phyloP scores from a whole-genome alignment of 2,329 filamentous ascomycete species.

The Metarhizium brunneum region DNA sequence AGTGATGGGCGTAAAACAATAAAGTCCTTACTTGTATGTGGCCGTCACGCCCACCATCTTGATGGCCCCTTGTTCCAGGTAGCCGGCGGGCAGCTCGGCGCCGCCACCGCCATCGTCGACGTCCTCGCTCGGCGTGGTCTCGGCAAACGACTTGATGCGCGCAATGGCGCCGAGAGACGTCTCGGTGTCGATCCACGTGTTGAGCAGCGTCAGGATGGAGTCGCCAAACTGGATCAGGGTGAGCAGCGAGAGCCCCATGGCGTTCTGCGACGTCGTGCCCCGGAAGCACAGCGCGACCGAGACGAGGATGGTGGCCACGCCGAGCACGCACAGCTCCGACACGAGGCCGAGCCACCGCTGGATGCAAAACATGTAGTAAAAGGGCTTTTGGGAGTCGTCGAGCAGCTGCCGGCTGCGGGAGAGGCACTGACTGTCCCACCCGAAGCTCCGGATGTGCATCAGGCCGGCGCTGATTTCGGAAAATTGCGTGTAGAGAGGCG shows the following conservation, averaged over 20 bases:
- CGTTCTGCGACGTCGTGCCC: constrained; percentile 17
- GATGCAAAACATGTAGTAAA: constrained; percentile 35
- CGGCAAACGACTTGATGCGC: not conserved
- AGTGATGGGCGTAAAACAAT: too few relatives aligned
- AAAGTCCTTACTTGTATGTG: not conserved
- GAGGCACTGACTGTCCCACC: constrained; percentile 12
- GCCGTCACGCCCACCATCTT: not conserved
- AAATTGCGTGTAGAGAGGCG: constrained; percentile 17
- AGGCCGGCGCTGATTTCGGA: constrained; percentile 14
- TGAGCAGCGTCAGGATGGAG: not conserved
- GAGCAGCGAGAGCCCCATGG: not conserved
- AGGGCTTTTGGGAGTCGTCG: constrained; percentile 20
- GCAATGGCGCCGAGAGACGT: constrained; percentile 2
- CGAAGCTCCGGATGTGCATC: constrained; percentile 23
- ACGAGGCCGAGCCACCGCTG: constrained; percentile 40
- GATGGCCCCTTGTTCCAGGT: not conserved
- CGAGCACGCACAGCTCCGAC: constrained; percentile 35
- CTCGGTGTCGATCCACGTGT: not conserved
- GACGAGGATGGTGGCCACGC: constrained; percentile 36
- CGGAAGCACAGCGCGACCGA: constrained; percentile 20
- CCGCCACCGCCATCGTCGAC: not conserved
- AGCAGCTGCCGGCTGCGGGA: constrained; percentile 17
- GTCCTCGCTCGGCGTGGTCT: not conserved
- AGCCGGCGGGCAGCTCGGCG: not conserved
- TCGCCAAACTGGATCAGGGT: not conserved